These are phyloP conservation scores for Eimeria praecox DNA, from an alignment of 169 alveolate species.

Conservation along the genomic window DNA sequence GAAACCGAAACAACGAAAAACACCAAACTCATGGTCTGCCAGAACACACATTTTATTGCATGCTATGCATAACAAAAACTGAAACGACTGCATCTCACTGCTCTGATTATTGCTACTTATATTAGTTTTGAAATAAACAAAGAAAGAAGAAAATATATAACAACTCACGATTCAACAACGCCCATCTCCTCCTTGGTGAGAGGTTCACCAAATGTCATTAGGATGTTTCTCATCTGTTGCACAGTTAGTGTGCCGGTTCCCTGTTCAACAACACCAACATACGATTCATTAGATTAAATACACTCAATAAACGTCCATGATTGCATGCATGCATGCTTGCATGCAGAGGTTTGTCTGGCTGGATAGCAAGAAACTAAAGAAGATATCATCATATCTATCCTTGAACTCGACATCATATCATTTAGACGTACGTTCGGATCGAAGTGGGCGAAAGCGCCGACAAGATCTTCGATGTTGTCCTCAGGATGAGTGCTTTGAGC, in stretches of 20 bases:
- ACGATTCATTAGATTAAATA: background rate
- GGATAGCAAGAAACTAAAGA: no score
- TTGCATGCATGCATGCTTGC: no score
- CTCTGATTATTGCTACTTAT: background rate
- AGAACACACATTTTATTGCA: background rate
- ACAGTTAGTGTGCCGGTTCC: conserved; percentile 83
- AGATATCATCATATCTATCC: no score
- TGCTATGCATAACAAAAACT: background rate
- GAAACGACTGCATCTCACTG: no score
- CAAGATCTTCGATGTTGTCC: conserved; percentile 85
- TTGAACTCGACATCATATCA: background rate
- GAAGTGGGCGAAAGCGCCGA: conserved; percentile 85
- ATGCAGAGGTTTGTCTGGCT: no score
- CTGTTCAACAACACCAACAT: conserved; percentile 66
- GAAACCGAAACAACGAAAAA: background rate
- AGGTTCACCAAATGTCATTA: conserved; percentile 88
- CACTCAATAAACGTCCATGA: background rate
- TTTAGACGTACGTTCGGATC: conserved; percentile 78
- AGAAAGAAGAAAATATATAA: no score
- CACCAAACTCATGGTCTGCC: background rate
- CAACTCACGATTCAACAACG: conserved; percentile 82
- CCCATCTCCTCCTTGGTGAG: conserved; percentile 84
- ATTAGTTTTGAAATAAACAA: background rate
- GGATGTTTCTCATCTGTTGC: conserved; percentile 86
- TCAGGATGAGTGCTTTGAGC: conserved; percentile 86